Base-by-base conservation (phyloP, 1,284 basidiomycete genomes). In the Xerocomus amazonicus region DNA sequence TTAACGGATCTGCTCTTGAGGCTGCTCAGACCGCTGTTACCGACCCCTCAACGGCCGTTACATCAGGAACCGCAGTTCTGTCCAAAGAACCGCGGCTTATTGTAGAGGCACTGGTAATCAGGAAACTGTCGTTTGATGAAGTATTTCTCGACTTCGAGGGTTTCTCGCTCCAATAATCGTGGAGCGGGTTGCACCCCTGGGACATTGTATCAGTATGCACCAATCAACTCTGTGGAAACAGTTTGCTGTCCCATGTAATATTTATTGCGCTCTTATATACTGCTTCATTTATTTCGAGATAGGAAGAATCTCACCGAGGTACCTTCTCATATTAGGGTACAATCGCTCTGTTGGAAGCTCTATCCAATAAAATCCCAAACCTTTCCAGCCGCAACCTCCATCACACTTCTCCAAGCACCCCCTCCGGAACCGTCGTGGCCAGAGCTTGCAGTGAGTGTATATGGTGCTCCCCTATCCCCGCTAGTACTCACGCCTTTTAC, bases 81-180 rank as follows among this genome's bases (percentile, higher is more conserved):
- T 34, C 42, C 17, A 45, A 62, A 9, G 72, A 74, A 45, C 72
- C 77, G 12, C 72, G 83, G 9, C 68, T 86, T 8, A 89, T 90
- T 42, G 85, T 90, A n/a, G 87, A 90, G 62, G 87, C 79, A 2
- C 73, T 90, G 28, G 83, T 90, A 3, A 81, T 89, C 13, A 74
- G 85, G 44, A 87, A 90, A 65, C 72, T 87, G 68, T 81, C 81
- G 9, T 59, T 84, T 3, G 83, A 85, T 49, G 87, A 89, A 60
- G 82, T 74, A 9, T 89, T 83, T 63, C 63, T 89, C 50, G 85
- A 89, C 63, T 87, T 90, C 60, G 80, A 77, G 9, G 81, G 80
- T 6, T 84, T 89, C 56, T 73, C 76, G 29, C 58, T 83, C 50
- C 69, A 70, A 33, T 76, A 27, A 66, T 10, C 19, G 19, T 23